Conservation (phyloP, 305 asterid species). For the Solanum hybrid region DNA sequence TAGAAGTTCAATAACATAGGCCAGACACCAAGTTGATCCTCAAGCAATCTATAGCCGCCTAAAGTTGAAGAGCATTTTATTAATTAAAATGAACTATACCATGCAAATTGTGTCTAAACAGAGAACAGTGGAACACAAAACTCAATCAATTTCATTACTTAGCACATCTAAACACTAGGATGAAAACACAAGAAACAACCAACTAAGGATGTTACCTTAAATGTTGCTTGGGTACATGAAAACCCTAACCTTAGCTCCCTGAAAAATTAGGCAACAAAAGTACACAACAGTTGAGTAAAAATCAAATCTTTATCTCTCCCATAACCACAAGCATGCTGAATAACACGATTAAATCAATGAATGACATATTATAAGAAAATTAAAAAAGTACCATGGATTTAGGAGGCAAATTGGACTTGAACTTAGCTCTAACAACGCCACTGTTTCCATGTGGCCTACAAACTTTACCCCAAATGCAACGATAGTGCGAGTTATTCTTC, state of each 20-base stretch:
- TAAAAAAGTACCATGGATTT: constrained; percentile 9
- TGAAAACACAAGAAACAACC: background rate
- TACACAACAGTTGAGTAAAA: background rate
- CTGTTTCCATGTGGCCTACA: constrained; percentile 27
- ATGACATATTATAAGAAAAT: background rate
- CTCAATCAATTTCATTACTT: background rate
- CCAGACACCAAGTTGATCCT: too few species aligned
- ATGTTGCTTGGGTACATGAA: constrained; percentile 20
- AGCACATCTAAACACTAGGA: background rate
- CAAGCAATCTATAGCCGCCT: too few species aligned
- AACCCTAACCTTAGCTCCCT: constrained; percentile 12
- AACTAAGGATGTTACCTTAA: background rate
- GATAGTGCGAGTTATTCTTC: constrained; percentile 20
- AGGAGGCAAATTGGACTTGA: constrained; percentile 27
- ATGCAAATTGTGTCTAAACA: background rate
- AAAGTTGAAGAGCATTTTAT: too few species aligned
- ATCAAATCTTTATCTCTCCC: background rate
- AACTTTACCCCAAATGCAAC: constrained; percentile 32
- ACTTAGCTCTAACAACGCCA: constrained; percentile 26
- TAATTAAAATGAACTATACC: background rate
- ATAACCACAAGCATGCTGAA: background rate
- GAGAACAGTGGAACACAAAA: background rate
- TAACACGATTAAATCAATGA: background rate
- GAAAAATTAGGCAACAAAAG: background rate
- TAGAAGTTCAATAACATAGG: background rate